phyloP scores from a whole-genome alignment of 2,329 filamentous ascomycete genomes.

The Aspergillus sp. region DNA sequence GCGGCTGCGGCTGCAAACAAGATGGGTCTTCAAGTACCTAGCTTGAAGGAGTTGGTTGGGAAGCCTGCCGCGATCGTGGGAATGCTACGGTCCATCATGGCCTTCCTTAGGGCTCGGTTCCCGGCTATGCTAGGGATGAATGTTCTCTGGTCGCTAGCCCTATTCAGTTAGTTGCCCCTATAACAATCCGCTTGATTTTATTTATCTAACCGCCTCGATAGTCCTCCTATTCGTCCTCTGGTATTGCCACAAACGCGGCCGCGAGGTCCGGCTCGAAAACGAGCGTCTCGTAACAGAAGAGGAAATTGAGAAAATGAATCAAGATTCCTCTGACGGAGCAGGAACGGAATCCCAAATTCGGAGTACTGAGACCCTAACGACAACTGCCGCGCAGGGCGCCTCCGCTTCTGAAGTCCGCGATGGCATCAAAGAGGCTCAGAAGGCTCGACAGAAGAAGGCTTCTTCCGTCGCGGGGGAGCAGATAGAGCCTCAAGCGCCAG shows the following conservation, averaged over 20 bases:
- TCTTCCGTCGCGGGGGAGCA: constrained; percentile 17
- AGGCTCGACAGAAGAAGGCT: constrained; percentile 27
- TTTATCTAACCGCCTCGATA: constrained; percentile 31
- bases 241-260: constrained; percentile 96
- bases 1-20: constrained; percentile 62
- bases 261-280: constrained; percentile 74
- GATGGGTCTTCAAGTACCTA: constrained; percentile 67
- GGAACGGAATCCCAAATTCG: constrained; percentile 30
- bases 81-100: constrained; percentile 86
- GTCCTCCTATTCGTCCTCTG: constrained; percentile 92
- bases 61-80: constrained; percentile 84
- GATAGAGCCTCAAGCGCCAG: background rate
- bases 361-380: constrained; percentile 38
- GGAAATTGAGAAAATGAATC: constrained; percentile 43
- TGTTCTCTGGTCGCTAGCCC: constrained; percentile 81
- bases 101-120: constrained; percentile 82
- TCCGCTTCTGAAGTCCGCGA: constrained; percentile 40
- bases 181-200: background rate
- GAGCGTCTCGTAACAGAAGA: constrained; percentile 51
- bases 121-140: constrained; percentile 90
- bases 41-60: constrained; percentile 74
- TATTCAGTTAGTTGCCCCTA: constrained; percentile 68
- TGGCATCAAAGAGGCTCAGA: constrained; percentile 41
- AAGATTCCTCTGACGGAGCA: constrained; percentile 31
- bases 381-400: constrained; percentile 43